Base-by-base conservation (phyloP, 2,329 filamentous ascomycete species). In the Dactylellina sp. region DNA sequence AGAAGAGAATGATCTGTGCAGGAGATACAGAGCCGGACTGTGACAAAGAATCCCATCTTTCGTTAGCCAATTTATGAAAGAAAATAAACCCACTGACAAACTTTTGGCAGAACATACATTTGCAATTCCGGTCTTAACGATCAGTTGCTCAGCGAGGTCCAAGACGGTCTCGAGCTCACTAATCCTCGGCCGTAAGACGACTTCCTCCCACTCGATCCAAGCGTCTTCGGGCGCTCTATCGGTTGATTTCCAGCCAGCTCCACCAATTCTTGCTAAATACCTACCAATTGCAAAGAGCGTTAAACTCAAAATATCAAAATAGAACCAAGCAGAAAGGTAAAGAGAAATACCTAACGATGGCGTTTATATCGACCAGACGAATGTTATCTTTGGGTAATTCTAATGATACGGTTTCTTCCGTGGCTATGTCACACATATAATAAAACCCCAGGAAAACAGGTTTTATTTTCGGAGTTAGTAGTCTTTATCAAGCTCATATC, bases 181-280 rank as follows among this genome's bases (percentile, higher is more conserved):
- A 44, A 68, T 61, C 32, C 60, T 57, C 37, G 75, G 60, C 44
- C 74, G 44, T 37, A 77, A 40, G 11, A 76, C 63, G 3, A 76
- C 49, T 55, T 79, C 78, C 49, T 79, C 78, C 75, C 78, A 78
- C 49, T 79, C 78, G 46, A 77, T 77, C 75, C 78, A 75, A 40
- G 78, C 77, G 70, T 72, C 75, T 53, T 78, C 77, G n/a, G 75
- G 70, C 11, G 64, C 74, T 60, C 76, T 65, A 2, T 74, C 71
- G 6, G 61, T 56, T 35, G 75, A 53, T 12, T 56, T 66, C 75
- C 77, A 79, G 12, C 76, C 75, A 14, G 71, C 76, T 46, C 71
- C 75, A 28, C 78, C 78, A 24, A 77, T 62, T 28, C 65, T 56
- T 2, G 76, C 68, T 44, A 78, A 74, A 62, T 57, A 71, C 35